Evolutionary conservation across 345 rosid genomes (phyloP).

Genomic region (Anacardium occidentale): DNA sequence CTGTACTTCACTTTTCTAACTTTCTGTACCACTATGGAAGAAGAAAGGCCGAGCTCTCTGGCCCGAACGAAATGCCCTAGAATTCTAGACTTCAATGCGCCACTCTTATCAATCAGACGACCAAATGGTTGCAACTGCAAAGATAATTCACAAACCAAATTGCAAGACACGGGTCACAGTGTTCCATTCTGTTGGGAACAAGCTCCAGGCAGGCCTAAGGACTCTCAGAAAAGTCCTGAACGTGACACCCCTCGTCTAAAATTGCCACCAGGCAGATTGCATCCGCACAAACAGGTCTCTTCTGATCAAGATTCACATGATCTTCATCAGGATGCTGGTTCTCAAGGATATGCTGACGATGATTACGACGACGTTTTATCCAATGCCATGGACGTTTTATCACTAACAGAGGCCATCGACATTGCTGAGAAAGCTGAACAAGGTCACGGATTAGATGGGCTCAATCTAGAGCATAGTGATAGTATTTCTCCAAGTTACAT

Average conservation of each 20-base stretch:
- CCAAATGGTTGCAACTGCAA: constrained; percentile 14
- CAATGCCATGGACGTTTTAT: constrained; percentile 54
- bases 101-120: constrained; percentile 66
- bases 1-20: not conserved
- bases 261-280: constrained; percentile 63
- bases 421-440: constrained; percentile 53
- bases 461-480: constrained; percentile 34
- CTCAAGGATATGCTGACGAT: constrained; percentile 41
- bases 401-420: constrained; percentile 83
- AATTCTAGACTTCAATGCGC: constrained; percentile 69
- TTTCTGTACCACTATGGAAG: constrained; percentile 18
- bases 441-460: constrained; percentile 28
- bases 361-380: constrained; percentile 35
- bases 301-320: not conserved
- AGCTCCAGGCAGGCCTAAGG: constrained; percentile 75
- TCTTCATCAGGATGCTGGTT: constrained; percentile 21
- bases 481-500: constrained; percentile 57
- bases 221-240: constrained; percentile 24
- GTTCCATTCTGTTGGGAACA: constrained; percentile 91
- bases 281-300: constrained; percentile 11
- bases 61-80: constrained; percentile 36
- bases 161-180: constrained; percentile 31
- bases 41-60: constrained; percentile 26
- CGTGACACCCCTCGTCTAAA: constrained; percentile 59
- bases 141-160: constrained; percentile 19